A percentile compares a stretch with the other conserved stretches of the same genome.
phyloP scores from a whole-genome alignment of 2,329 filamentous ascomycete genomes.

The Sporothrix humicola region DNA sequence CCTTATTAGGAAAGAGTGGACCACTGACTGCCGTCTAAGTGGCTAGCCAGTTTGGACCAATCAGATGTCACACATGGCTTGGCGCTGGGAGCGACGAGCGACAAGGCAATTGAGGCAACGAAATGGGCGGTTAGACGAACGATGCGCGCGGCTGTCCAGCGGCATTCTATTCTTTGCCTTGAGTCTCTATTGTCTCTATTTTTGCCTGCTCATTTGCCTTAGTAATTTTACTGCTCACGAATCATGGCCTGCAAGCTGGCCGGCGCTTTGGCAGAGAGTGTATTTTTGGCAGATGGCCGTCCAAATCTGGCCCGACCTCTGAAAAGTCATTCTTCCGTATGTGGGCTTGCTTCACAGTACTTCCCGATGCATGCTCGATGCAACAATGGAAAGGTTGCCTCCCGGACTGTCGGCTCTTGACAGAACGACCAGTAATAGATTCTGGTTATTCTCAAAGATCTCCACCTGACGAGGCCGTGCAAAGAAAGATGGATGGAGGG shows the following conservation, averaged over 20 bases:
- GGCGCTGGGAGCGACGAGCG: slow-evolving; percentile 1
- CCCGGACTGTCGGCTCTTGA: too few species aligned
- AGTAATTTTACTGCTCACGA: not conserved
- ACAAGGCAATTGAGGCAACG: not conserved
- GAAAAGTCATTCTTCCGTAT: too few species aligned
- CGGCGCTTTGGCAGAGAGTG: slow-evolving; percentile 15
- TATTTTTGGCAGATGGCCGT: slow-evolving; percentile 17
- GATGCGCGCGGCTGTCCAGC: slow-evolving; percentile 12
- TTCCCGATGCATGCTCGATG: not conserved
- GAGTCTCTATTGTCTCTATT: not conserved
- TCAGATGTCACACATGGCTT: not conserved
- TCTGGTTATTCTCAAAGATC: too few species aligned
- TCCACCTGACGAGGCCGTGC: slow-evolving; percentile 33
- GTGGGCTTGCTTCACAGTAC: too few species aligned
- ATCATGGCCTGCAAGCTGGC: slow-evolving; percentile 23
- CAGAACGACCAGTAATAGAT: too few species aligned
- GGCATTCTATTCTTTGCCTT: not conserved
- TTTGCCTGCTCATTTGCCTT: not conserved
- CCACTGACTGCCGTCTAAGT: not conserved
- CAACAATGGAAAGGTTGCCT: not conserved
- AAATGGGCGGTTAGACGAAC: slow-evolving; percentile 6
- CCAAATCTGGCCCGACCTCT: too few species aligned
- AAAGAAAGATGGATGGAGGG: not conserved
- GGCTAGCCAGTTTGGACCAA: not conserved
- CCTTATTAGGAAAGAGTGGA: slow-evolving; percentile 2